A percentile compares a stretch with the other conserved stretches of the same genome.
Evolutionary conservation across 148 eudicot species (phyloP).

Genomic region (Agrostemma githago): DNA sequence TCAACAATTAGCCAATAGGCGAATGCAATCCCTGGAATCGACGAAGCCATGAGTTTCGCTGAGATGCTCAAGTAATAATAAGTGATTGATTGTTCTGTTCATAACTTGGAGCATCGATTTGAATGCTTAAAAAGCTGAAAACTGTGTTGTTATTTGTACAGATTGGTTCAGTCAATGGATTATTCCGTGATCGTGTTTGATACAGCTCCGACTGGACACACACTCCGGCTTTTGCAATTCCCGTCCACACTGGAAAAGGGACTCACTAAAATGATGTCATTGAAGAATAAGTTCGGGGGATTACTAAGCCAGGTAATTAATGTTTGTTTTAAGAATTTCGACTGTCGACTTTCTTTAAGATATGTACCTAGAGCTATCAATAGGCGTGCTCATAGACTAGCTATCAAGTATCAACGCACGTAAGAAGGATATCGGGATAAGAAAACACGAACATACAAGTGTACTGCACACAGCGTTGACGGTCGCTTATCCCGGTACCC

Average conservation of each 20-base stretch:
- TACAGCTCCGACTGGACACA: slow-evolving; percentile 98
- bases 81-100: neutral
- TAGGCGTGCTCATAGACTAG: no score
- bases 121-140: neutral
- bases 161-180: slow-evolving; percentile 95
- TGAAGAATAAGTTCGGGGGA: slow-evolving; percentile 93
- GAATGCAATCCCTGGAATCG: slow-evolving; percentile 96
- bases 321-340: neutral
- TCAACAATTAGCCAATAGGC: no score
- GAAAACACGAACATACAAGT: no score
- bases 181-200: slow-evolving; percentile 94
- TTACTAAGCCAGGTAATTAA: slow-evolving; percentile 81
- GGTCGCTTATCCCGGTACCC: no score
- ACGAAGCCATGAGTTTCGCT: slow-evolving; percentile 99
- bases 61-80: slow-evolving; percentile 89
- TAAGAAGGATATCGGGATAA: no score
- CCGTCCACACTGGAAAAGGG: slow-evolving; percentile 95
- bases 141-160: slow-evolving; percentile 30
- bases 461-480: no score
- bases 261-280: slow-evolving; percentile 71
- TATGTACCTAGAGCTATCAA: neutral
- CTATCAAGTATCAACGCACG: no score
- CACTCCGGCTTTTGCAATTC: slow-evolving; percentile 90
- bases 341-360: neutral
- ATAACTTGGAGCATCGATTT: neutral